Percentiles rank a stretch among this genome's conserved stretches.
Evolutionary conservation across 306 rosid genomes (phyloP).

Genomic region (Macrotyloma uniflorum): DNA sequence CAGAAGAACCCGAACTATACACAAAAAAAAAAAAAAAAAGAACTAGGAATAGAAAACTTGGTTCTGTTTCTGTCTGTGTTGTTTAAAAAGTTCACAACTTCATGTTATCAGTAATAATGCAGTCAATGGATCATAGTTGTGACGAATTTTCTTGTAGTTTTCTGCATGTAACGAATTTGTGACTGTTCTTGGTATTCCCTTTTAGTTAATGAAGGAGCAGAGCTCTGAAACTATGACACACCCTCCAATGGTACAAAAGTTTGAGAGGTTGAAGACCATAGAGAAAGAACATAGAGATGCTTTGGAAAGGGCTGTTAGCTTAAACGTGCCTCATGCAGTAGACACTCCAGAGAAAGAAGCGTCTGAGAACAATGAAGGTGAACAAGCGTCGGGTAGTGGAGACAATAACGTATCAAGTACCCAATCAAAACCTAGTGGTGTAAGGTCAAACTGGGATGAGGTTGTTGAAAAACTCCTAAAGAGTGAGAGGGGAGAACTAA

Average conservation of each 20-base stretch:
- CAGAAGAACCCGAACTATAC: background rate
- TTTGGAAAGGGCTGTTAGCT: conserved; percentile 77
- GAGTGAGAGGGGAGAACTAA: conserved; percentile 41
- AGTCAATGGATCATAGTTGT: background rate
- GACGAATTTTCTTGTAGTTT: conserved; percentile 4
- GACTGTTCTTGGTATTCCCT: background rate
- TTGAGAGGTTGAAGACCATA: conserved; percentile 66
- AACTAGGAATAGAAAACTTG: background rate
- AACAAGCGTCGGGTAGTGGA: conserved; percentile 38
- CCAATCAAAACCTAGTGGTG: conserved; percentile 41
- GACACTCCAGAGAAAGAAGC: conserved; percentile 44
- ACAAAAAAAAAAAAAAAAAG: background rate
- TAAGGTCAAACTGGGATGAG: conserved; percentile 71
- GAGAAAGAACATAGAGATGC: conserved; percentile 84
- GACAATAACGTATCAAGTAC: conserved; percentile 26
- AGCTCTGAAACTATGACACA: conserved; percentile 56
- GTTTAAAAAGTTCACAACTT: background rate
- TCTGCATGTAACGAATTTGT: conserved; percentile 4
- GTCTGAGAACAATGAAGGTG: conserved; percentile 30
- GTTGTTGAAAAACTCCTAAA: conserved; percentile 67
- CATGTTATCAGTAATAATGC: background rate
- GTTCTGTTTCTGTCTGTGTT: background rate
- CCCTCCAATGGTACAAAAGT: conserved; percentile 60
- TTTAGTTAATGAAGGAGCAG: conserved; percentile 59
- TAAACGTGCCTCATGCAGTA: conserved; percentile 76